These are phyloP conservation scores for Suhomyces pyralidae DNA, from an alignment of 805 yeast genomes.

Conservation along the genomic window DNA sequence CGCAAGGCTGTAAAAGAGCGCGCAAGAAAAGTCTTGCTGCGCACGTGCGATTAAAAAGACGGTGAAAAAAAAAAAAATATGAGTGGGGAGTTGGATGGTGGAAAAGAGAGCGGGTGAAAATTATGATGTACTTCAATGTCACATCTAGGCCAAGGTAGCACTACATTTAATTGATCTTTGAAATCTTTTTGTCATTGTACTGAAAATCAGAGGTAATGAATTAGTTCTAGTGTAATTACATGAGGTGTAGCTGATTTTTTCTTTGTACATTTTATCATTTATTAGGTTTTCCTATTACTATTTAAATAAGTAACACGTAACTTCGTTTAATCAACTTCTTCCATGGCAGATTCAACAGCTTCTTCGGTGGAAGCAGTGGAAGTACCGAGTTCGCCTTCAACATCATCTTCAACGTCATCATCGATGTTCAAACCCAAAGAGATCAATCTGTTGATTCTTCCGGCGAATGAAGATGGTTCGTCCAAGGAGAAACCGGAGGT, in stretches of 20 bases:
- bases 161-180: no score
- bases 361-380: slow-evolving; percentile 51
- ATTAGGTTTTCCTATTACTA: background rate
- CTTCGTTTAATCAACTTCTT: slow-evolving; percentile 84
- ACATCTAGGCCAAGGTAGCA: no score
- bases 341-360: slow-evolving; percentile 93
- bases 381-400: slow-evolving; percentile 48
- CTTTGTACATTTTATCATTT: background rate
- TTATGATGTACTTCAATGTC: no score
- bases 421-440: slow-evolving; percentile 98
- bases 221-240: no score
- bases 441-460: slow-evolving; percentile 97
- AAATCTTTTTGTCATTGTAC: no score
- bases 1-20: background rate
- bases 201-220: no score
- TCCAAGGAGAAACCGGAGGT: slow-evolving; percentile 99
- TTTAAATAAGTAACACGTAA: slow-evolving; percentile 2
- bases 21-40: background rate
- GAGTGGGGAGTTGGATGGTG: no score
- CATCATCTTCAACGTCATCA: slow-evolving; percentile 57
- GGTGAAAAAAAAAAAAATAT: background rate
- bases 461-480: slow-evolving; percentile 96
- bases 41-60: background rate
- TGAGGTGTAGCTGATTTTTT: background rate
- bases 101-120: no score